Evolutionary conservation across 352 stramenopile genomes (phyloP).

Genomic region (Phytophthora ramorum): DNA sequence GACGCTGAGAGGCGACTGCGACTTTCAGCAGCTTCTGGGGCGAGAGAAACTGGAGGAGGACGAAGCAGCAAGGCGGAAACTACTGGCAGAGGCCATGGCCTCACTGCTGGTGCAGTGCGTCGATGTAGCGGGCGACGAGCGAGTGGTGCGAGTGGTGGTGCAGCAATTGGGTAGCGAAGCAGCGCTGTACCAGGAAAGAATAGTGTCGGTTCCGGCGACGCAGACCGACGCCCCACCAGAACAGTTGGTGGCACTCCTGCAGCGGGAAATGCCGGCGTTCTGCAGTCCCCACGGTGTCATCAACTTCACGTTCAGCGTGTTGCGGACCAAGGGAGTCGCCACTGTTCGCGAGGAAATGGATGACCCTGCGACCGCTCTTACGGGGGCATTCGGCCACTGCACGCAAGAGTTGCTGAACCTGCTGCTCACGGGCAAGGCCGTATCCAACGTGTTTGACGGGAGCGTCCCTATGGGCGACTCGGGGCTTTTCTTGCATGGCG

Average conservation of each 20-base stretch:
- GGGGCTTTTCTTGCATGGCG: slow-evolving; percentile 72
- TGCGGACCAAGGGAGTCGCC: slow-evolving; percentile 61
- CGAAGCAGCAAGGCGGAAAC: slow-evolving; percentile 16
- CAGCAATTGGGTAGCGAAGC: slow-evolving; percentile 8
- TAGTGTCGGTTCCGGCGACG: neutral
- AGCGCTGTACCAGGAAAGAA: slow-evolving; percentile 26
- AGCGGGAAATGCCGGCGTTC: slow-evolving; percentile 36
- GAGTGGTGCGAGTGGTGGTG: slow-evolving; percentile 35
- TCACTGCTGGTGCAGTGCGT: slow-evolving; percentile 43
- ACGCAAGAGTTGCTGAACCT: slow-evolving; percentile 90
- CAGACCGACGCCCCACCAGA: slow-evolving; percentile 3
- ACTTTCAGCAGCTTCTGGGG: slow-evolving; percentile 27
- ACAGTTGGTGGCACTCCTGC: slow-evolving; percentile 24
- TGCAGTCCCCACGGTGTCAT: slow-evolving; percentile 62
- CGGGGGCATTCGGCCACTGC: slow-evolving; percentile 81
- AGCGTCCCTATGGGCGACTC: slow-evolving; percentile 77
- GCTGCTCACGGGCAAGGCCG: slow-evolving; percentile 75
- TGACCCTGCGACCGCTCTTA: slow-evolving; percentile 61
- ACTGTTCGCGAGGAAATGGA: slow-evolving; percentile 79
- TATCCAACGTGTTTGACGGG: slow-evolving; percentile 89
- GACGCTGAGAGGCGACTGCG: neutral
- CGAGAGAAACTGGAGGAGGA: slow-evolving; percentile 13
- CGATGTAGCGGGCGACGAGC: neutral
- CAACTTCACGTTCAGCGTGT: slow-evolving; percentile 71
- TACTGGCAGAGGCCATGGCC: slow-evolving; percentile 41